phyloP scores from a whole-genome alignment of 805 yeast genomes.

The Yamadazyma scolyti region DNA sequence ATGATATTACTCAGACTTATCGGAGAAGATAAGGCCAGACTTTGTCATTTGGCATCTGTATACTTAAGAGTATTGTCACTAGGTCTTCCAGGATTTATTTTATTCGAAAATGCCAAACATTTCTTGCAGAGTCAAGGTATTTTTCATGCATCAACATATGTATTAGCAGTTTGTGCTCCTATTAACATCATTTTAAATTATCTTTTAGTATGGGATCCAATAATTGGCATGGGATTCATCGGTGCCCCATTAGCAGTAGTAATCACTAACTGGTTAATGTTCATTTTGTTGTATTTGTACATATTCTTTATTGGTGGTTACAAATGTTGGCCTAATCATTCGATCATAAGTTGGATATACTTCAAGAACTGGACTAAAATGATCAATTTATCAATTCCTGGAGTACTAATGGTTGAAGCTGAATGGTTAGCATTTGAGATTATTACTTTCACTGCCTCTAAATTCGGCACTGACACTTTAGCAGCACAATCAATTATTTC shows the following conservation, averaged over 20 bases:
- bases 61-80: constrained; percentile 54
- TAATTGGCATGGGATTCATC: constrained; percentile 57
- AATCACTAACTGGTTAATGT: constrained; percentile 70
- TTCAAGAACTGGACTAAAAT: constrained; percentile 61
- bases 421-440: constrained; percentile 80
- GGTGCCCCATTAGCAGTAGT: constrained; percentile 80
- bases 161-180: constrained; percentile 68
- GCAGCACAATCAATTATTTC: constrained; percentile 75
- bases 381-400: constrained; percentile 65
- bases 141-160: constrained; percentile 76
- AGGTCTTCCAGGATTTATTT: constrained; percentile 72
- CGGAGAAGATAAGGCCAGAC: constrained; percentile 20
- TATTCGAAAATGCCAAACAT: constrained; percentile 71
- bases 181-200: constrained; percentile 66
- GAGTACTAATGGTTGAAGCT: constrained; percentile 71
- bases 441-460: constrained; percentile 64
- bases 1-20: constrained; percentile 36
- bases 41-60: constrained; percentile 47
- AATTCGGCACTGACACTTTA: constrained; percentile 59
- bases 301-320: constrained; percentile 42
- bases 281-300: constrained; percentile 48
- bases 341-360: constrained; percentile 19
- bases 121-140: constrained; percentile 75
- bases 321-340: constrained; percentile 39
- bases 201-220: constrained; percentile 60